Evolutionary conservation across 2,329 filamentous ascomycete species (phyloP).

Genomic region (Sporothrix curviconia): DNA sequence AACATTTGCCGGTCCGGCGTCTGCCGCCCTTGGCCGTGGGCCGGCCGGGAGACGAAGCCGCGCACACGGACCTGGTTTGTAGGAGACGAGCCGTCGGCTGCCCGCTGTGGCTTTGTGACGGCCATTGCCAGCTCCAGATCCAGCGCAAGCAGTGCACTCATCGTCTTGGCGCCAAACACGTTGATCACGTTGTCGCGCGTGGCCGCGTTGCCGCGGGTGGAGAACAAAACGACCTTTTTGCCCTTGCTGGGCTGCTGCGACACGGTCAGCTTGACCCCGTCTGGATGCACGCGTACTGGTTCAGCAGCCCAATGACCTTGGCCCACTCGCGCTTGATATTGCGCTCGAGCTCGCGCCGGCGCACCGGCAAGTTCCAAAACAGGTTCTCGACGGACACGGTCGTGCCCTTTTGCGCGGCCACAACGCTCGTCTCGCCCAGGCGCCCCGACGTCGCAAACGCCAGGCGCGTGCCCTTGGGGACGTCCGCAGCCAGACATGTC

Average conservation of each 20-base stretch:
- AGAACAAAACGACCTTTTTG: constrained; percentile 78
- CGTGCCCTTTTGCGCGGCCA: constrained; percentile 83
- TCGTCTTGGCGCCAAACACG: constrained; percentile 88
- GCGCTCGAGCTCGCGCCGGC: constrained; percentile 87
- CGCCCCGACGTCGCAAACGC: constrained; percentile 84
- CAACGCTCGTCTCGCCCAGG: constrained; percentile 59
- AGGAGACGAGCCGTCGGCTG: constrained; percentile 33
- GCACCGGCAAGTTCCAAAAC: constrained; percentile 83
- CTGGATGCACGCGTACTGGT: constrained; percentile 92
- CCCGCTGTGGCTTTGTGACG: constrained; percentile 29
- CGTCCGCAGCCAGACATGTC: constrained; percentile 74
- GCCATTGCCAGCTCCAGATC: constrained; percentile 61
- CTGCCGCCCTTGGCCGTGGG: constrained; percentile 85
- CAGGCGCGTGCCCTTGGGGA: constrained; percentile 74
- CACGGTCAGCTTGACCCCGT: constrained; percentile 80
- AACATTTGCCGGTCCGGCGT: constrained; percentile 98
- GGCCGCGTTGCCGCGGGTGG: constrained; percentile 79
- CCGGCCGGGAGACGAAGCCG: constrained; percentile 84
- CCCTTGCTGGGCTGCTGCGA: constrained; percentile 72
- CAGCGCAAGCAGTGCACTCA: constrained; percentile 68
- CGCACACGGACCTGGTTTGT: constrained; percentile 60
- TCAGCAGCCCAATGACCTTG: constrained; percentile 76
- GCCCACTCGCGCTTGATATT: constrained; percentile 95
- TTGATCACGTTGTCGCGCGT: constrained; percentile 95
- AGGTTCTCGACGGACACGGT: constrained; percentile 76